Conservation (phyloP, 768 basidiomycete species). For the Kockovaella imperatae region DNA sequence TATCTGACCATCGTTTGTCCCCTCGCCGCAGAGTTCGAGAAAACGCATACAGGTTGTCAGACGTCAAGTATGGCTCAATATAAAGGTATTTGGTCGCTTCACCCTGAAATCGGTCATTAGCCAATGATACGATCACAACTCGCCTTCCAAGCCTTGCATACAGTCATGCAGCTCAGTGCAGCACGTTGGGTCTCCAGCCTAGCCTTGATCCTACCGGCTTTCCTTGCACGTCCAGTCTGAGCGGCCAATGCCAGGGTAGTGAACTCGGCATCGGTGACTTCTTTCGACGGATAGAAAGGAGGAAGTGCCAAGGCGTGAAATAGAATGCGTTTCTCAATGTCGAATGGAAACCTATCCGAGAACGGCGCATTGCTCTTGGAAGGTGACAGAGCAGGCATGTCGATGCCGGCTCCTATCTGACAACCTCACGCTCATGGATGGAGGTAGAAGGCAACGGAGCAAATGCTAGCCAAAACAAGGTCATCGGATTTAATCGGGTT, state of each 20-base stretch:
- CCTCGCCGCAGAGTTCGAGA: constrained; percentile 54
- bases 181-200: constrained; percentile 15
- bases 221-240: constrained; percentile 6
- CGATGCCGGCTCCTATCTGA: no score
- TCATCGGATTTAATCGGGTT: no score
- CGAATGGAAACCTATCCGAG: constrained; percentile 33
- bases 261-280: not conserved
- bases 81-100: constrained; percentile 29
- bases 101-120: constrained; percentile 8
- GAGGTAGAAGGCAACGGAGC: no score
- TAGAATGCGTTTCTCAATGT: constrained; percentile 30
- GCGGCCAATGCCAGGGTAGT: constrained; percentile 11
- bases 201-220: constrained; percentile 5
- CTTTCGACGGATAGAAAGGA: constrained; percentile 10
- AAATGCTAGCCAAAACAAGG: no score
- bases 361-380: no score
- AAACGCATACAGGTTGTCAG: constrained; percentile 13
- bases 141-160: constrained; percentile 34
- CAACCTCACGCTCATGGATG: no score
- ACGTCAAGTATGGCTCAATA: constrained; percentile 17
- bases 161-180: constrained; percentile 24
- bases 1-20: constrained; percentile 78
- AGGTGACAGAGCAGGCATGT: no score
- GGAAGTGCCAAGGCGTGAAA: constrained; percentile 16
- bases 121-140: not conserved